Conservation (phyloP, 768 basidiomycete genomes). For the Tylopilus vinaceipallidus region DNA sequence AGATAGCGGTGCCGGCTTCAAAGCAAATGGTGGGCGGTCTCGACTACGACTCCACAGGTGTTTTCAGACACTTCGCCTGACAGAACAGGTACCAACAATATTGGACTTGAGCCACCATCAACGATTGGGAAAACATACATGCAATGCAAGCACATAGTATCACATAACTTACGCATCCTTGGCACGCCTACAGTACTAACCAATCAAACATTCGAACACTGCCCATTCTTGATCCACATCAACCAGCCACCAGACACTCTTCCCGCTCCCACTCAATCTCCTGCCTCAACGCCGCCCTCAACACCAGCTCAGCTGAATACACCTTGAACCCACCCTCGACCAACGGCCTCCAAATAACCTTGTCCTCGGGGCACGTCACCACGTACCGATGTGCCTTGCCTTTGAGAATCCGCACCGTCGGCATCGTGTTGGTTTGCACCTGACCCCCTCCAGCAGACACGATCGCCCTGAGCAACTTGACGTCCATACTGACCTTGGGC, state of each 20-base stretch:
- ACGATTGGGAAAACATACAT: no score
- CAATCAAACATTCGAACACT: no score
- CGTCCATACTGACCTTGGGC: slow-evolving; percentile 55
- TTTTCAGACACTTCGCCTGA: no score
- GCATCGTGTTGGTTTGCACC: slow-evolving; percentile 49
- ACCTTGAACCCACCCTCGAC: slow-evolving; percentile 48
- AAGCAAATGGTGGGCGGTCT: no score
- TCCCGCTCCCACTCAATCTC: slow-evolving; percentile 60
- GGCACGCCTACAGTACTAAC: no score
- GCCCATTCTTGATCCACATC: background rate
- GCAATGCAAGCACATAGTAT: no score
- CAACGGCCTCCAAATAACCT: slow-evolving; percentile 64
- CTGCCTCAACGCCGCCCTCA: slow-evolving; percentile 64
- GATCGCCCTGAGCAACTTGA: slow-evolving; percentile 65
- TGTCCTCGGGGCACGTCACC: slow-evolving; percentile 65
- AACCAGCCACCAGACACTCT: slow-evolving; percentile 20
- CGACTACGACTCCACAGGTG: no score
- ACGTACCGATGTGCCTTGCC: slow-evolving; percentile 52
- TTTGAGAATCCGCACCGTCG: slow-evolving; percentile 54
- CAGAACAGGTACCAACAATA: no score
- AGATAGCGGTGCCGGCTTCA: no score
- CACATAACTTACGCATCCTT: no score
- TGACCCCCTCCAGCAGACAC: slow-evolving; percentile 69
- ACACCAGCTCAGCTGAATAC: slow-evolving; percentile 68
- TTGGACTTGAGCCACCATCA: no score